phyloP scores from a whole-genome alignment of 495 filamentous ascomycete genomes.

The Aspergillus ellipticus region DNA sequence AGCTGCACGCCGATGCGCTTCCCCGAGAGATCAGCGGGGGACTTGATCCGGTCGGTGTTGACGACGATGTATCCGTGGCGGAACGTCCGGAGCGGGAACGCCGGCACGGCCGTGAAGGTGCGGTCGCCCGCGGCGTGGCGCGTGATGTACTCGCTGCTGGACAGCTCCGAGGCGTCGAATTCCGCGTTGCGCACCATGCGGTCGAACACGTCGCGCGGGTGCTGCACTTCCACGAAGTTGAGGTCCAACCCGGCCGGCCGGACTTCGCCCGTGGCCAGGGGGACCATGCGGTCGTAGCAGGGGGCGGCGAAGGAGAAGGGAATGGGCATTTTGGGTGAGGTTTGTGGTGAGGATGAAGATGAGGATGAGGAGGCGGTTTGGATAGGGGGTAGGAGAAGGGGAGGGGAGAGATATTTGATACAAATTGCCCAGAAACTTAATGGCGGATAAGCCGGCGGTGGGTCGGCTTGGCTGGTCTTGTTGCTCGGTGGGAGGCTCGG shows the following conservation, averaged over 20 bases:
- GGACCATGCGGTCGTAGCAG: background rate
- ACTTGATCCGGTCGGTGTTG: background rate
- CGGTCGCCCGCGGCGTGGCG: background rate
- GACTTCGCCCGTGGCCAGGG: background rate
- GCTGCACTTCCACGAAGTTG: background rate
- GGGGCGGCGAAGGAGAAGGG: background rate
- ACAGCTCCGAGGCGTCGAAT: background rate
- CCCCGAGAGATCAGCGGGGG: background rate
- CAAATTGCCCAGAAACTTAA: too few relatives aligned
- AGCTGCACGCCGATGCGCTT: background rate
- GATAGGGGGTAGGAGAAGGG: background rate
- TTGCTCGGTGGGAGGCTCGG: too few relatives aligned
- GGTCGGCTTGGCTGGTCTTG: too few relatives aligned
- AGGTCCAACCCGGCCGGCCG: background rate
- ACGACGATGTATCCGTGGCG: background rate
- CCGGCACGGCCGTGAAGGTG: background rate
- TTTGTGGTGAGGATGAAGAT: background rate
- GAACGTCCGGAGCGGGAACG: background rate
- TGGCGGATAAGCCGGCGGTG: too few relatives aligned
- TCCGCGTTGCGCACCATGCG: background rate
- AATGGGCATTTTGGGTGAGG: background rate
- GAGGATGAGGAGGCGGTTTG: background rate
- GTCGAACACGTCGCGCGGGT: background rate
- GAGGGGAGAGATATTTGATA: too few relatives aligned
- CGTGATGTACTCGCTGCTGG: background rate